These are phyloP conservation scores for Panicum miliaceum DNA, from an alignment of 176 grass and related monocot species.

Conservation along the genomic window DNA sequence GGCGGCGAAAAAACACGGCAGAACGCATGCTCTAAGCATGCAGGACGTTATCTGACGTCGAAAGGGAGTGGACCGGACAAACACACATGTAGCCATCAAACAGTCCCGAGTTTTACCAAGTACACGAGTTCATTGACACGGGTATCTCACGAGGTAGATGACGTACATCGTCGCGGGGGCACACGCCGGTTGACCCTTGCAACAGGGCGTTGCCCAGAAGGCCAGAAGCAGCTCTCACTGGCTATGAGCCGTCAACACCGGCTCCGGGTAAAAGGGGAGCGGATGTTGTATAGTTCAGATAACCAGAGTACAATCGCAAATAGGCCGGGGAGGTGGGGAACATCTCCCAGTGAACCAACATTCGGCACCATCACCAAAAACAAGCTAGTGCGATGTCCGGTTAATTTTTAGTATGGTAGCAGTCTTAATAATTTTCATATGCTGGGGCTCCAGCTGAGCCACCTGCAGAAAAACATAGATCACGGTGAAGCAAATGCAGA, in stretches of 20 bases:
- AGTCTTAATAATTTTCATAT: background rate
- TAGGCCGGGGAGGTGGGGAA: background rate
- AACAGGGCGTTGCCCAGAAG: background rate
- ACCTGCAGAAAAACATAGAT: background rate
- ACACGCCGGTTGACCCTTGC: slow-evolving; percentile 28
- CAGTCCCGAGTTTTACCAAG: background rate
- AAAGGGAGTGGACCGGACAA: background rate
- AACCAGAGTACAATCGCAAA: background rate
- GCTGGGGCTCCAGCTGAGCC: background rate
- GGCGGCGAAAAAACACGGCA: background rate
- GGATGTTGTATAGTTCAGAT: background rate
- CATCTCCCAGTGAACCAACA: slow-evolving; percentile 26
- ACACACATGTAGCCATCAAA: background rate
- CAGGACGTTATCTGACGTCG: background rate
- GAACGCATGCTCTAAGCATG: background rate
- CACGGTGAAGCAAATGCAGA: background rate
- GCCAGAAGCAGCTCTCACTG: slow-evolving; percentile 6
- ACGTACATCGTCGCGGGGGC: background rate
- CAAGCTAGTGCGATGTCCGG: slow-evolving; percentile 27
- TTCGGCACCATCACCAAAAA: slow-evolving; percentile 37
- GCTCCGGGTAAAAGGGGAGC: slow-evolving; percentile 32
- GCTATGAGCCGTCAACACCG: background rate
- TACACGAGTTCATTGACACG: background rate
- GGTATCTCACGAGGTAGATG: background rate
- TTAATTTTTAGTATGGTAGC: slow-evolving; percentile 4